These are phyloP conservation scores for Dendrocalamus latiflorus DNA, from an alignment of 202 grass and related monocot species.

Conservation along the genomic window DNA sequence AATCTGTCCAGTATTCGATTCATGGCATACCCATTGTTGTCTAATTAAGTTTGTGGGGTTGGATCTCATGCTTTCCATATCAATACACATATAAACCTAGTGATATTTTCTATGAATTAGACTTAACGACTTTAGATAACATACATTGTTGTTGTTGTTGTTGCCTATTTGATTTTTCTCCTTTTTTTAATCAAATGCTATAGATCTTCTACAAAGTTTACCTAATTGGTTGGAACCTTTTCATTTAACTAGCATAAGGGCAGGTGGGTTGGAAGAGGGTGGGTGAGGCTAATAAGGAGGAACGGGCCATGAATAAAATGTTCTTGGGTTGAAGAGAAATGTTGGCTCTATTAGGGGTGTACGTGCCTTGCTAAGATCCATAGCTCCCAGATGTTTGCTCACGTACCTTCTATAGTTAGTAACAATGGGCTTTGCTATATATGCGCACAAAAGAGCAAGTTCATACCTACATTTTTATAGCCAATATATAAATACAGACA, in stretches of 20 bases:
- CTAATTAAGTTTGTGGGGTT: background rate
- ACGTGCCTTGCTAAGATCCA: background rate
- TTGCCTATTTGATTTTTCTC: background rate
- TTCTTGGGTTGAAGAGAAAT: background rate
- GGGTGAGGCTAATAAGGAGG: background rate
- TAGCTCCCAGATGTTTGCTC: background rate
- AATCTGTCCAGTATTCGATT: background rate
- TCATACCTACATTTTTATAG: background rate
- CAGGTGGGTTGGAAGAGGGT: background rate
- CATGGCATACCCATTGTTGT: background rate
- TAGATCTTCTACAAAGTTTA: background rate
- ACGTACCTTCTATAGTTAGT: no score
- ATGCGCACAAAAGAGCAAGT: background rate
- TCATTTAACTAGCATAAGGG: background rate
- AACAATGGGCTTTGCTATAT: background rate
- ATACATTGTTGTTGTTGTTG: background rate
- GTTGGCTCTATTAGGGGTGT: background rate
- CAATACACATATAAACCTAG: background rate
- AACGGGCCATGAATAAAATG: background rate
- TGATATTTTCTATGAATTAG: background rate
- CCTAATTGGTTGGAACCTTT: background rate
- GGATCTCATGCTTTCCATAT: background rate
- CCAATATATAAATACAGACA: background rate
- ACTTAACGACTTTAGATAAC: background rate
- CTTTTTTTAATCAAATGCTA: background rate